Evolutionary conservation across 2,329 filamentous ascomycete species (phyloP).

Genomic region (Remersonia thermophila): DNA sequence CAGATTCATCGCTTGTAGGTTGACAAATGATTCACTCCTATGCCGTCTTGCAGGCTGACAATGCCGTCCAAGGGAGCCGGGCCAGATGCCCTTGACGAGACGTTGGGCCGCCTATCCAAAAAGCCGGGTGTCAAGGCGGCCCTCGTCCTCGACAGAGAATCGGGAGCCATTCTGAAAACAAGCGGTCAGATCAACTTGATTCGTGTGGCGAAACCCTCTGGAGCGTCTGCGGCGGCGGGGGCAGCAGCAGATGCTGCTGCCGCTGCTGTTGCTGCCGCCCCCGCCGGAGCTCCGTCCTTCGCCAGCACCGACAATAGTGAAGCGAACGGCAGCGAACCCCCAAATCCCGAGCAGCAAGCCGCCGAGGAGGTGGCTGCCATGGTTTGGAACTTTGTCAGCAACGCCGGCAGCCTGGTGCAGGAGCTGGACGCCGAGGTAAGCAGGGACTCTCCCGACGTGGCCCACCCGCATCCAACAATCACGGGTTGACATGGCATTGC

Average conservation of each 20-base stretch:
- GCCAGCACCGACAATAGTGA: too few species aligned
- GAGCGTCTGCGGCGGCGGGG: conserved; percentile 1
- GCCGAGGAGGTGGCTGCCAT: conserved; percentile 63
- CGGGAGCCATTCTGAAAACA: conserved; percentile 62
- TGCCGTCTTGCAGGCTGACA: conserved; percentile 2
- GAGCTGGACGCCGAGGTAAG: conserved; percentile 59
- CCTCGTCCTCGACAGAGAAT: conserved; percentile 59
- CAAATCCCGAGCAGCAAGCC: conserved; percentile 29
- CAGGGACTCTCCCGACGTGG: neutral
- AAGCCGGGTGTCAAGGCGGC: conserved; percentile 72
- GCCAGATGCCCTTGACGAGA: conserved; percentile 51
- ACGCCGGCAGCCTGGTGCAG: conserved; percentile 56
- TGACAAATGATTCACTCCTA: too few species aligned
- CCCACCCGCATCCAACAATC: too few species aligned
- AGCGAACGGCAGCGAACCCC: conserved; percentile 30
- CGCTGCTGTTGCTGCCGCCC: too few species aligned
- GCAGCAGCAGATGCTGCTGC: too few species aligned
- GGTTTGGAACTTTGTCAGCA: conserved; percentile 64
- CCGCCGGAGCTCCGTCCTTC: conserved; percentile 21
- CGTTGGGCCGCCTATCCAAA: conserved; percentile 57
- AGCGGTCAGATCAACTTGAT: conserved; percentile 55
- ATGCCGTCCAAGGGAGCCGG: conserved; percentile 17
- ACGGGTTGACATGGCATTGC: neutral
- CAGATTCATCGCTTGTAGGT: conserved; percentile 15
- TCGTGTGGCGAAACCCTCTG: conserved; percentile 27